A percentile compares a stretch with the other conserved stretches of the same genome.
Evolutionary conservation across 2,329 filamentous ascomycete species (phyloP).

Genomic region (Colletotrichum ledebouriae): DNA sequence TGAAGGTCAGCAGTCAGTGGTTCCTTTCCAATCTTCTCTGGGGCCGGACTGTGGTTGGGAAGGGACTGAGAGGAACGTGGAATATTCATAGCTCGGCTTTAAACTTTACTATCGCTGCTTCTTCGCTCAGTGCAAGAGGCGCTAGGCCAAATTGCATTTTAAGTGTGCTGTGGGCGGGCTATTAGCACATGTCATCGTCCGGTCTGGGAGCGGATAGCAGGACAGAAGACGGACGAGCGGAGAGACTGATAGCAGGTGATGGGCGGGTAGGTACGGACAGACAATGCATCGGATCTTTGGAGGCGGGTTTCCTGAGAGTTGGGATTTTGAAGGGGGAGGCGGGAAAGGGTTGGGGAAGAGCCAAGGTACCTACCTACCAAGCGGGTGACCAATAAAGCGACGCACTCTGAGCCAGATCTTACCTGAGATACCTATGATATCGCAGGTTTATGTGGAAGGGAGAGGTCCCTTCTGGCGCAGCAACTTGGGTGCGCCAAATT

Average conservation of each 20-base stretch:
- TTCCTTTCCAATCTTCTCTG: neutral
- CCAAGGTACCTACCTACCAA: neutral
- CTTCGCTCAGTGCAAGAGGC: neutral
- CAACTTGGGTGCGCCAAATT: too few relatives aligned
- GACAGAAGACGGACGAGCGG: slow-evolving; percentile 21
- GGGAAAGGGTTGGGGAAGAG: slow-evolving; percentile 27
- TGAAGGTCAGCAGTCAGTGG: slow-evolving; percentile 4
- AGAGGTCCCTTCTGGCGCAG: too few relatives aligned
- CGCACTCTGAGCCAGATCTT: too few relatives aligned
- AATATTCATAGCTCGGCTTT: slow-evolving; percentile 4
- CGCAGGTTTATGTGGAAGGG: too few relatives aligned
- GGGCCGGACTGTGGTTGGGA: slow-evolving; percentile 16
- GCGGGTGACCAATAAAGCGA: neutral
- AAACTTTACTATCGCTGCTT: slow-evolving; percentile 2
- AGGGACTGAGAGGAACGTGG: neutral
- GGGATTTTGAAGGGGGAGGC: neutral
- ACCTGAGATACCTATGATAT: too few relatives aligned
- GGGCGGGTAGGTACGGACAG: neutral
- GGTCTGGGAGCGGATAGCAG: neutral
- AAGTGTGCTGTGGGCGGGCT: slow-evolving; percentile 14
- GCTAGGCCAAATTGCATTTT: slow-evolving; percentile 6
- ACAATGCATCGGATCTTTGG: slow-evolving; percentile 17
- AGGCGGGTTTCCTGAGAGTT: slow-evolving; percentile 3
- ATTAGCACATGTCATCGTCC: slow-evolving; percentile 36
- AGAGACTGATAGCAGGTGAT: slow-evolving; percentile 18